Evolutionary conservation across 768 basidiomycete genomes (phyloP).

Genomic region (Psilocybe cyanescens): DNA sequence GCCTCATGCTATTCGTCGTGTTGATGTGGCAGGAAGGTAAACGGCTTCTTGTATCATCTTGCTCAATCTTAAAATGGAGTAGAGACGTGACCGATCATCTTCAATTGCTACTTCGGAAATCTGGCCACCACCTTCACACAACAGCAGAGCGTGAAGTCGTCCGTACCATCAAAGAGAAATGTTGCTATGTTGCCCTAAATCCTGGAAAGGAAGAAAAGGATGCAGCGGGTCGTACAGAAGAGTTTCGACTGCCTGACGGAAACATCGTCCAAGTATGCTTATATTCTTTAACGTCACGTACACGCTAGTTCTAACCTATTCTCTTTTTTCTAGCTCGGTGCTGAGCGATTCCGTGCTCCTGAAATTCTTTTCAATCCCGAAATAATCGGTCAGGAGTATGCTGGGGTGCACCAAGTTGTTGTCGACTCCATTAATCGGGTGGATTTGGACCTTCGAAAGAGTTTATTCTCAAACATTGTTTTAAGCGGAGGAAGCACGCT

Average conservation of each 20-base stretch:
- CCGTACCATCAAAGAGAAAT: constrained; percentile 97
- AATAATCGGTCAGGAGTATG: constrained; percentile 93
- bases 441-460: constrained; percentile 95
- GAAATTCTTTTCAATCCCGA: constrained; percentile 99
- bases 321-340: constrained; percentile 67
- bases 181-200: constrained; percentile 92
- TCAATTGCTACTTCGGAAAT: constrained; percentile 90
- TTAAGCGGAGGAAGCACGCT: constrained; percentile 96
- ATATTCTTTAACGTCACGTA: not conserved
- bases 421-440: constrained; percentile 98
- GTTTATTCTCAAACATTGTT: constrained; percentile 94
- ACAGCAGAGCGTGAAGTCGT: constrained; percentile 98
- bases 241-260: constrained; percentile 94
- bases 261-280: constrained; percentile 81
- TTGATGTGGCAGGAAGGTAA: constrained; percentile 95
- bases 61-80: constrained; percentile 21
- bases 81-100: constrained; percentile 98
- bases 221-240: constrained; percentile 72
- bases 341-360: constrained; percentile 95
- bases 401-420: constrained; percentile 97
- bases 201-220: constrained; percentile 98
- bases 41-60: constrained; percentile 21
- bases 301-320: constrained; percentile 16
- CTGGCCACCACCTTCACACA: constrained; percentile 94
- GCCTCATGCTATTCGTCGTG: constrained; percentile 96